Evolutionary conservation across 2,329 filamentous ascomycete species (phyloP).

Genomic region (Aspergillus neotritici): DNA sequence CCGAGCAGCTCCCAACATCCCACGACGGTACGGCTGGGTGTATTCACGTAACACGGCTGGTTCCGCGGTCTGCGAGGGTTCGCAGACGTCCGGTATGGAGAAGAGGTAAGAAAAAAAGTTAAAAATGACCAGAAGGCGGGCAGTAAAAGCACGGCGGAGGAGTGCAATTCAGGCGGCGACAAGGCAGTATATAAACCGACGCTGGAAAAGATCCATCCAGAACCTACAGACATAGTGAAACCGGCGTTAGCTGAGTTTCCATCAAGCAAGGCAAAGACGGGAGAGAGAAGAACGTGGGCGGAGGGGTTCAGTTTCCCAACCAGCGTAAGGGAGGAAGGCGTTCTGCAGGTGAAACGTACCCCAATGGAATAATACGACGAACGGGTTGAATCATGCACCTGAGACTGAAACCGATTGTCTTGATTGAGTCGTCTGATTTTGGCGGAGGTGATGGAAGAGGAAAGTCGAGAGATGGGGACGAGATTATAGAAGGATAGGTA

Average conservation of each 20-base stretch:
- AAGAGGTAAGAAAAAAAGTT: too few relatives aligned
- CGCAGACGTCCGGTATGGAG: too few relatives aligned
- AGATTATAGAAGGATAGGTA: too few relatives aligned
- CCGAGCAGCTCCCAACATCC: conserved; percentile 22
- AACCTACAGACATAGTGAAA: conserved; percentile 11
- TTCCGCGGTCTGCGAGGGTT: too few relatives aligned
- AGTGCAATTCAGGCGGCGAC: too few relatives aligned
- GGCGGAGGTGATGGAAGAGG: not conserved
- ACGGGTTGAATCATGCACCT: not conserved
- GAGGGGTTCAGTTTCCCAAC: conserved; percentile 16
- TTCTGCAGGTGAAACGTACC: conserved; percentile 14
- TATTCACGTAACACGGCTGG: too few relatives aligned
- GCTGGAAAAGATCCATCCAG: not conserved
- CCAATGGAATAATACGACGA: conserved; percentile 8
- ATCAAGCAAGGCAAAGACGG: too few relatives aligned
- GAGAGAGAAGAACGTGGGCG: conserved; percentile 12
- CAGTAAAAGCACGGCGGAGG: too few relatives aligned
- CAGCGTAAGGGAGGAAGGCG: conserved; percentile 7
- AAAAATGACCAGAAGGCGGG: too few relatives aligned
- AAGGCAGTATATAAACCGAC: not conserved
- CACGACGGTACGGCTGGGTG: conserved; percentile 1
- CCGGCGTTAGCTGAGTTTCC: conserved; percentile 7
- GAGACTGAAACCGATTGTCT: not conserved
- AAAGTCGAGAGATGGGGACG: too few relatives aligned
- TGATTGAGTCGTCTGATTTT: too few relatives aligned